Evolutionary conservation across 345 rosid genomes (phyloP), one percentile per base, ranked within the genome.

Genomic region (Hibiscus syriacus): DNA sequence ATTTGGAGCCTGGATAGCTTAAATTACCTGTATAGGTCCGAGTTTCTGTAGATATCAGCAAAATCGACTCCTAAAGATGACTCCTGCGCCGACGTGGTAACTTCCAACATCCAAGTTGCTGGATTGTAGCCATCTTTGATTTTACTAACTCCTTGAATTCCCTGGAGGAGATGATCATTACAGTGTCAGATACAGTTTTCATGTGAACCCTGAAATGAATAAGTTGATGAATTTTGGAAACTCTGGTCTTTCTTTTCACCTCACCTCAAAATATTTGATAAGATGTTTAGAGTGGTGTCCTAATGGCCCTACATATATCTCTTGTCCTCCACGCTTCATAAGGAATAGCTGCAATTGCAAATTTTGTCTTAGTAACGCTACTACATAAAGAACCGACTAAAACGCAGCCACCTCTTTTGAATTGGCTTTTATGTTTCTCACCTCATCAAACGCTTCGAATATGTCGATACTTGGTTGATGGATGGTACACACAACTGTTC

Each of bases 401-500:
- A 5, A 72, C 45, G 36, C 13, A 23, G 6, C 12, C 3, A 26
- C 22, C 14, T 6, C 6, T 25, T 45, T 29, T 36, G 5, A 34
- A 52, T 9, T 3, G 0, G 4, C 2, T 55, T n/a, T 26, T 43
- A 3, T 12, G 23, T 25, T 64, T 17, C 70, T 55, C 64, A 88
- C 98, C 92, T 90, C 98, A 73, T 92, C 95, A 32, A 92, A 92
- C 9, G 97, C 86, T 80, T 92, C 98, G 38, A 92, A 92, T 38
- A 92, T 85, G 70, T 92, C 97, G 0, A 92, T 90, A 67, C 98
- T 92, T 5, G 98, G 98, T 67, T 92, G 98, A 80, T 92, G 96
- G 56, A 92, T 92, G 46, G 96, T 92, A 84, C 98, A 90, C 3
- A 92, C 90, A 6, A 92, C 96, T 0, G 98, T 92, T 81, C 98